Evolutionary conservation across 1,139 yeast genomes (phyloP).

Genomic region (Pichia inconspicua): DNA sequence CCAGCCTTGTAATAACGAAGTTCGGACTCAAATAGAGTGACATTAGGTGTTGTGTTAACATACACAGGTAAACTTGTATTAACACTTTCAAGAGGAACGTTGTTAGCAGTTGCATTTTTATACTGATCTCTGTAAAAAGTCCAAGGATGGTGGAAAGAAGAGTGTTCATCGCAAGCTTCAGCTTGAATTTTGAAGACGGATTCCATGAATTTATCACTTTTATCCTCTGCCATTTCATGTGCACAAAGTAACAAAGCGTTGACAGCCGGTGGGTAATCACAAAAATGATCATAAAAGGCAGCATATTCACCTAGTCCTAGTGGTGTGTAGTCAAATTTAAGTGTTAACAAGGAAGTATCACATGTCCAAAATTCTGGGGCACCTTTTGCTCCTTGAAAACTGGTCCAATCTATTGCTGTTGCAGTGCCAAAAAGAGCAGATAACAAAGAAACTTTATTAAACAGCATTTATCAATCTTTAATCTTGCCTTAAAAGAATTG

Average conservation of each 20-base stretch:
- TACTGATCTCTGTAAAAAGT: conserved; percentile 16
- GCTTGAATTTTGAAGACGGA: conserved; percentile 15
- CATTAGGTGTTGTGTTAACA: conserved; percentile 14
- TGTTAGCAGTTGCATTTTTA: conserved; percentile 23
- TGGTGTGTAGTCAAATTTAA: conserved; percentile 11
- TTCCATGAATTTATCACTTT: conserved; percentile 8
- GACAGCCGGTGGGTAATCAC: conserved; percentile 23
- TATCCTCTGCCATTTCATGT: conserved; percentile 12
- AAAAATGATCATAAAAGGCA: conserved; percentile 13
- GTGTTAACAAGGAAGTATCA: conserved; percentile 2
- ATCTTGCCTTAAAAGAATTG: background rate
- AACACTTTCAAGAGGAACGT: conserved; percentile 5
- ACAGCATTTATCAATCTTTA: background rate
- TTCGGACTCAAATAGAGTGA: conserved; percentile 1
- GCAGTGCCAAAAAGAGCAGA: conserved; percentile 33
- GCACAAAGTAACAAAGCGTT: conserved; percentile 25
- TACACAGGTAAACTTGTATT: conserved; percentile 15
- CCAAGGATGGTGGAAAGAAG: conserved; percentile 10
- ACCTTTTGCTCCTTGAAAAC: conserved; percentile 29
- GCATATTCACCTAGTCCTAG: conserved; percentile 3
- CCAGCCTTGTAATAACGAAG: conserved; percentile 12
- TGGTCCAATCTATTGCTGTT: conserved; percentile 41
- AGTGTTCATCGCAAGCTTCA: conserved; percentile 14
- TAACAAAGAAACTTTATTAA: no score
- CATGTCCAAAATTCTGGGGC: conserved; percentile 15